These are phyloP conservation scores for Lupinus albus DNA, from an alignment of 306 rosid genomes.

Conservation along the genomic window DNA sequence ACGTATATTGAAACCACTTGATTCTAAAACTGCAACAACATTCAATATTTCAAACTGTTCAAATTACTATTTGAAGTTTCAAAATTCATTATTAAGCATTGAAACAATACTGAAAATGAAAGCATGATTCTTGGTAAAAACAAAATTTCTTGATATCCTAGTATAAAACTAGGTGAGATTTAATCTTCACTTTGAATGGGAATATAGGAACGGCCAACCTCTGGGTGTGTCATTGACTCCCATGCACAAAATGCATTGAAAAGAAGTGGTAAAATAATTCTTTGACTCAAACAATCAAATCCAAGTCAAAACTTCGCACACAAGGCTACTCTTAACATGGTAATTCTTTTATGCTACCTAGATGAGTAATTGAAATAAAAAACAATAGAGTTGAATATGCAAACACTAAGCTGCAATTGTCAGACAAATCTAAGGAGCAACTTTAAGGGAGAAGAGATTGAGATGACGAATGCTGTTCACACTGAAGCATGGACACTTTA, in stretches of 20 bases:
- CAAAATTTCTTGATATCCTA: conserved; percentile 16
- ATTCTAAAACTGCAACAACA: conserved; percentile 77
- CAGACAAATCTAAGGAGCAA: conserved; percentile 4
- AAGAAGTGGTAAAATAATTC: conserved; percentile 21
- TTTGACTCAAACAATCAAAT: not conserved
- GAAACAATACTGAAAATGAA: conserved; percentile 26
- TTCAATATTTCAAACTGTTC: conserved; percentile 36
- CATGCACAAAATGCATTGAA: conserved; percentile 26
- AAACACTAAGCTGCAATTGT: conserved; percentile 21
- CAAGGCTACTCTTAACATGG: conserved; percentile 20
- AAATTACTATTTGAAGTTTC: conserved; percentile 30
- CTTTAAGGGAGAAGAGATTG: conserved; percentile 15
- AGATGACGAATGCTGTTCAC: not conserved
- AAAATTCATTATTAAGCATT: conserved; percentile 27
- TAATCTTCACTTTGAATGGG: conserved; percentile 7
- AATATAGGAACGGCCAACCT: conserved; percentile 31
- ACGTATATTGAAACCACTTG: conserved; percentile 63
- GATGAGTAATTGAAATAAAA: conserved; percentile 27
- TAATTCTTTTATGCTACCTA: conserved; percentile 7
- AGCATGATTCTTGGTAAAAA: conserved; percentile 28
- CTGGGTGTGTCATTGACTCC: not conserved
- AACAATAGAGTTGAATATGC: not conserved
- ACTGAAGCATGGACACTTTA: conserved; percentile 6
- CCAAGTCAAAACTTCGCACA: conserved; percentile 29
- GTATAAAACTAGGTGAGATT: conserved; percentile 15